Conservation (phyloP, 1,284 basidiomycete genomes). For the Naganishia sp. region DNA sequence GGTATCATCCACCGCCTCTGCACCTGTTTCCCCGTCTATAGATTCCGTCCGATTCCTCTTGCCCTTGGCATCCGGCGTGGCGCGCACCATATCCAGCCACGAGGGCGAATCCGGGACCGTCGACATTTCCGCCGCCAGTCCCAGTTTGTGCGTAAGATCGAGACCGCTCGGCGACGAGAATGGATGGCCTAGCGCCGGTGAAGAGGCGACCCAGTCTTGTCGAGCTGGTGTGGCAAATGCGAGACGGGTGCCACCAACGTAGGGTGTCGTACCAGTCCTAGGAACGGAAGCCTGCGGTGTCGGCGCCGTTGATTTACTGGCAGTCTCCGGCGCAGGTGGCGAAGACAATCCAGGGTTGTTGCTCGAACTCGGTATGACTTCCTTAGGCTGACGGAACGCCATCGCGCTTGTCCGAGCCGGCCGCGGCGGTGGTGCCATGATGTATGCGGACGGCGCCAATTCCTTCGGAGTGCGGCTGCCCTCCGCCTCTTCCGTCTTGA, state of each 20-base stretch:
- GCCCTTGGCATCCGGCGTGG: constrained; percentile 27
- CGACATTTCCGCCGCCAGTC: constrained; percentile 30
- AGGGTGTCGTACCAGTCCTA: constrained; percentile 9
- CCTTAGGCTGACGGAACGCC: constrained; percentile 17
- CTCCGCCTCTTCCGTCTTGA: constrained; percentile 1
- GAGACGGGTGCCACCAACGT: neutral
- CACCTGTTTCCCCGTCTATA: constrained; percentile 25
- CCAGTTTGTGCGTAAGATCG: constrained; percentile 35
- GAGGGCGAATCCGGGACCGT: constrained; percentile 33
- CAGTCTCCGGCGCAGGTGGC: neutral
- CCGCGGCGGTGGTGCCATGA: constrained; percentile 21
- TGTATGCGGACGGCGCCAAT: constrained; percentile 17
- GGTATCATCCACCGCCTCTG: constrained; percentile 14
- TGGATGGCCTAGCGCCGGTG: constrained; percentile 13
- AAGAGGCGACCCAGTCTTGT: constrained; percentile 18
- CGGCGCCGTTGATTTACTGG: neutral
- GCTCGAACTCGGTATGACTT: constrained; percentile 15
- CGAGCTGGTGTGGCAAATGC: constrained; percentile 26
- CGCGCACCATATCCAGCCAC: constrained; percentile 34
- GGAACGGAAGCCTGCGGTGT: constrained; percentile 24
- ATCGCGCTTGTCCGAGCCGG: neutral
- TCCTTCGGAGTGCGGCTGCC: constrained; percentile 5
- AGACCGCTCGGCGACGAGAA: constrained; percentile 34
- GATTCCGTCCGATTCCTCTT: constrained; percentile 30
- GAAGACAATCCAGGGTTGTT: constrained; percentile 21